phyloP scores from a whole-genome alignment of 345 rosid species.

The Brassica napus region DNA sequence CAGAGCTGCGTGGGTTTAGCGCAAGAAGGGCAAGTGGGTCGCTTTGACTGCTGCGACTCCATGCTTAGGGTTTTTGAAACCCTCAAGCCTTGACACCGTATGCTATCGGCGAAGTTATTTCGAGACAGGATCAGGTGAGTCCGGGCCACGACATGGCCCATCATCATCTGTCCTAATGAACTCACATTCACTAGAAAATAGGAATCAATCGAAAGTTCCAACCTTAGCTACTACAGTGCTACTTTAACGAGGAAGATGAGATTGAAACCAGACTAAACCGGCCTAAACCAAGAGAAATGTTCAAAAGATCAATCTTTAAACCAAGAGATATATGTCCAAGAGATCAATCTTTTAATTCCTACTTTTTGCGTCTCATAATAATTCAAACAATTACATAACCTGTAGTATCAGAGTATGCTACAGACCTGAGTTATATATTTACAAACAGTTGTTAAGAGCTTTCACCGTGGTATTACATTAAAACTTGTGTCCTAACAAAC shows the following conservation, averaged over 20 bases:
- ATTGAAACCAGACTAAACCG: neutral
- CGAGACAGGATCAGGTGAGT: conserved; percentile 26
- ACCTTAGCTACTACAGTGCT: neutral
- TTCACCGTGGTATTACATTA: conserved; percentile 3
- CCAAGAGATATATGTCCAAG: neutral
- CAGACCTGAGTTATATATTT: conserved; percentile 20
- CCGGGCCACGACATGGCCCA: conserved; percentile 42
- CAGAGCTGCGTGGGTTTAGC: conserved; percentile 65
- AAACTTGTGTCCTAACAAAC: conserved; percentile 15
- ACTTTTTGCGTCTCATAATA: neutral
- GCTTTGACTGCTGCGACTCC: conserved; percentile 51
- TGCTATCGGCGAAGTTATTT: conserved; percentile 9
- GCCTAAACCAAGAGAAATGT: neutral
- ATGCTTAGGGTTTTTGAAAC: conserved; percentile 46
- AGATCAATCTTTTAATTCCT: neutral
- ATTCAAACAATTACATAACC: conserved; percentile 15
- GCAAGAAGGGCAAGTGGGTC: conserved; percentile 72
- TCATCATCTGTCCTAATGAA: conserved; percentile 24
- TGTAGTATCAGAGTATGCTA: conserved; percentile 6
- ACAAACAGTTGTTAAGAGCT: neutral
- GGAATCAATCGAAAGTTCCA: neutral
- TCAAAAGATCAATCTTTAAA: neutral
- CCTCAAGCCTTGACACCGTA: conserved; percentile 27
- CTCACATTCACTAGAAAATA: no score
- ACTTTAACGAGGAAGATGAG: neutral